These are phyloP conservation scores for Coemansia sp. DNA, from an alignment of 192 early-diverging fungal genomes.

Conservation along the genomic window DNA sequence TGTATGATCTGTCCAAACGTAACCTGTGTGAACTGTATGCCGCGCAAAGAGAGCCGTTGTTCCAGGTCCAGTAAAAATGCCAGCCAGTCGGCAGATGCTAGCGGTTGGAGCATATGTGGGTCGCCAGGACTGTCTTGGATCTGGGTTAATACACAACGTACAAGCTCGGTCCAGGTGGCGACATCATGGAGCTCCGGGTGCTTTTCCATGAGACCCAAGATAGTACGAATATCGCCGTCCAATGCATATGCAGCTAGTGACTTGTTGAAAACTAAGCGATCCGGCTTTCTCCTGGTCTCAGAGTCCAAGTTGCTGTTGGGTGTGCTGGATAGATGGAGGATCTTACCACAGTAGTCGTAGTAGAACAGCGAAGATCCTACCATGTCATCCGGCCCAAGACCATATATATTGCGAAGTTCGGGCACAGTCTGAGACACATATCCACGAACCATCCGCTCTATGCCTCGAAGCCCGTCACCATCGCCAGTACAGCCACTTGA, in stretches of 20 bases:
- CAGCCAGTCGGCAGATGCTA: background rate
- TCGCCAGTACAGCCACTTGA: background rate
- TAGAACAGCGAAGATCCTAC: background rate
- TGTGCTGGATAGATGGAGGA: slow-evolving; percentile 9
- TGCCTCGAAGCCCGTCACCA: background rate
- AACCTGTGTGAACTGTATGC: background rate
- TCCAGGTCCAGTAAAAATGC: background rate
- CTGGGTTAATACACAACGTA: slow-evolving; percentile 25
- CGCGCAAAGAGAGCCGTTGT: background rate
- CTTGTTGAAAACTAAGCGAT: slow-evolving; percentile 13
- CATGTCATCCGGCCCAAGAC: background rate
- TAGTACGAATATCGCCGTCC: slow-evolving; percentile 14
- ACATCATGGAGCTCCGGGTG: slow-evolving; percentile 14
- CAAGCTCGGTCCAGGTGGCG: slow-evolving; percentile 21
- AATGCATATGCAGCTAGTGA: slow-evolving; percentile 20
- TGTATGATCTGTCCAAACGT: background rate
- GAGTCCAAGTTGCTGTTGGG: background rate
- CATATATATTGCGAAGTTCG: slow-evolving; percentile 6
- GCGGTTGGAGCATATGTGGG: slow-evolving; percentile 1
- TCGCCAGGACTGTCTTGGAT: background rate
- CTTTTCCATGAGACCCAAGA: slow-evolving; percentile 26
- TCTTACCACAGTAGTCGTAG: slow-evolving; percentile 6
- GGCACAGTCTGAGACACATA: slow-evolving; percentile 10
- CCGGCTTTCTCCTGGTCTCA: background rate
- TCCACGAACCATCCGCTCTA: slow-evolving; percentile 18